phyloP scores from a whole-genome alignment of 179 eudicot genomes.

The Patellifolia procumbens region DNA sequence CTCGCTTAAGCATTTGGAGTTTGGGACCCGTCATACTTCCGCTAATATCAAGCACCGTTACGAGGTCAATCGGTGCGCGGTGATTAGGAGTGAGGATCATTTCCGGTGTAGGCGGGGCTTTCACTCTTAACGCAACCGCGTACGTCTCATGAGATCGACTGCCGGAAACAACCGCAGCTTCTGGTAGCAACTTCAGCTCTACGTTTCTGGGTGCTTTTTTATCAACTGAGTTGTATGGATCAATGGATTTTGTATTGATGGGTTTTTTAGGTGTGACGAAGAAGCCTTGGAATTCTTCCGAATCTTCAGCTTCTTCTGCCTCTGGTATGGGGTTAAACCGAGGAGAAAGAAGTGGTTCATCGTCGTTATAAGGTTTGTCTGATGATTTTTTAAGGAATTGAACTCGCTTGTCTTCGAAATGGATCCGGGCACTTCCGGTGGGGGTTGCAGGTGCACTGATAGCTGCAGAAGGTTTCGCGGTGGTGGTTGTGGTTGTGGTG shows the following conservation, averaged over 20 bases:
- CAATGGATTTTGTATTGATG: background rate
- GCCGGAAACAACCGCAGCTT: constrained; percentile 64
- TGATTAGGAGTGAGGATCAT: constrained; percentile 30
- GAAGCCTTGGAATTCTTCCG: constrained; percentile 72
- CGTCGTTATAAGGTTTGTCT: constrained; percentile 57
- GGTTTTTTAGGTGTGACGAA: constrained; percentile 46
- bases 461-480: background rate
- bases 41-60: constrained; percentile 71
- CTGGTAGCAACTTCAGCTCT: constrained; percentile 59
- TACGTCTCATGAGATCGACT: constrained; percentile 52
- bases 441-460: constrained; percentile 33
- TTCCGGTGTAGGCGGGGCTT: constrained; percentile 53
- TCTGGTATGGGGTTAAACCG: constrained; percentile 61
- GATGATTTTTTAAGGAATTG: constrained; percentile 8
- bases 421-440: constrained; percentile 19
- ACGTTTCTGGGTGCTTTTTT: constrained; percentile 33
- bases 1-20: constrained; percentile 75
- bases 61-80: constrained; percentile 87
- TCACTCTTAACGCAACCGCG: constrained; percentile 59
- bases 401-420: constrained; percentile 30
- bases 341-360: constrained; percentile 66
- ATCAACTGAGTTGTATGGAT: constrained; percentile 19
- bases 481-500: background rate
- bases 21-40: constrained; percentile 66
- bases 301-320: constrained; percentile 37